phyloP scores from a whole-genome alignment of 2,329 filamentous ascomycete genomes.

The Aureobasidium sp. region DNA sequence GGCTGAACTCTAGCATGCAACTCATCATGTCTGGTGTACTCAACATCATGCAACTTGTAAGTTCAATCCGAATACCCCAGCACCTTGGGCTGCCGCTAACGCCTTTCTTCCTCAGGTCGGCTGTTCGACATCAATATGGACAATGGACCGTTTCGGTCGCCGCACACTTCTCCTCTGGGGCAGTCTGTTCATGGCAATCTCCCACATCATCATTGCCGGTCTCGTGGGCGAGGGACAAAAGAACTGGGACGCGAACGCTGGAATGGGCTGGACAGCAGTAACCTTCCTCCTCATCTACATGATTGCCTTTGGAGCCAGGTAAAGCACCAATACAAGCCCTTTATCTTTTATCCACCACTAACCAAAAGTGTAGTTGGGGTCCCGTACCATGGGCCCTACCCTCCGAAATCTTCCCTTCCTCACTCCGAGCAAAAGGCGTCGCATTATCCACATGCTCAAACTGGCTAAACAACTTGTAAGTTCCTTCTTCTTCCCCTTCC shows the following conservation, averaged over 20 bases:
- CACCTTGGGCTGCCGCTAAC: neutral
- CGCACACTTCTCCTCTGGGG: constrained; percentile 43
- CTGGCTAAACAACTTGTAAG: too few relatives aligned
- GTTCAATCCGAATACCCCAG: too few relatives aligned
- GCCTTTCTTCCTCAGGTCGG: constrained; percentile 22
- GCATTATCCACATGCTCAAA: too few relatives aligned
- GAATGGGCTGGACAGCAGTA: constrained; percentile 13
- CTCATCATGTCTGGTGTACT: too few relatives aligned
- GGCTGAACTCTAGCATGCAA: too few relatives aligned
- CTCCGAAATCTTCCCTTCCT: too few relatives aligned
- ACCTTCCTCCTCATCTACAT: constrained; percentile 14
- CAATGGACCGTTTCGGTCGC: constrained; percentile 55
- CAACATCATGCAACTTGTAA: too few relatives aligned
- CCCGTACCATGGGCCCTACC: too few relatives aligned
- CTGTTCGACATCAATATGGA: constrained; percentile 55
- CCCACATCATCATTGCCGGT: constrained; percentile 25
- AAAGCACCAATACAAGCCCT: too few relatives aligned
- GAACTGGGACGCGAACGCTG: constrained; percentile 20
- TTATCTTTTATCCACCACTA: too few relatives aligned
- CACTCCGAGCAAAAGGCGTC: too few relatives aligned
- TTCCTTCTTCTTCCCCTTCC: neutral
- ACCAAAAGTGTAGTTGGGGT: constrained; percentile 39
- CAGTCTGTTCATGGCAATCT: constrained; percentile 21
- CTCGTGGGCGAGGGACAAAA: constrained; percentile 18
- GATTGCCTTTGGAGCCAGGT: too few relatives aligned